Evolutionary conservation across 2,329 filamentous ascomycete genomes (phyloP).

Genomic region (Hypoxylon sp.): DNA sequence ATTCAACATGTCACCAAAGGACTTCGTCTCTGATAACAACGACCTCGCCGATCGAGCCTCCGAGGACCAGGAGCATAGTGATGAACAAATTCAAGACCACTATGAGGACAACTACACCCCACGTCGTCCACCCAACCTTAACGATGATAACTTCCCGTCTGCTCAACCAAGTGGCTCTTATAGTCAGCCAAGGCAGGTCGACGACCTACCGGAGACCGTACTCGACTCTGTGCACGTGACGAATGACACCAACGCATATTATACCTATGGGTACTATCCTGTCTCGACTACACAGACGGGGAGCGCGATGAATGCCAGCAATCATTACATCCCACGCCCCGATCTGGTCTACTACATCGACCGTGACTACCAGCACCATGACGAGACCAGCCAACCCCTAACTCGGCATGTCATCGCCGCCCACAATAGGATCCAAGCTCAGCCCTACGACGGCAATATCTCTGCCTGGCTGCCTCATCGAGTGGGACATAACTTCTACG

Average conservation of each 20-base stretch:
- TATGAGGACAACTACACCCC: conserved; percentile 34
- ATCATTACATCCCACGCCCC: conserved; percentile 11
- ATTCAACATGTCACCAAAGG: conserved; percentile 25
- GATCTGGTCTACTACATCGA: conserved; percentile 28
- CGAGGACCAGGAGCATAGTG: conserved; percentile 18
- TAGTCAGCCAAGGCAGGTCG: conserved; percentile 26
- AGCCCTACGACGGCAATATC: conserved; percentile 35
- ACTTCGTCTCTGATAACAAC: conserved; percentile 1
- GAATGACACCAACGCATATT: conserved; percentile 1
- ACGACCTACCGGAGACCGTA: neutral
- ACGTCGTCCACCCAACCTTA: conserved; percentile 44
- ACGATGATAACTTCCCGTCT: conserved; percentile 42
- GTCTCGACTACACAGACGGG: conserved; percentile 31
- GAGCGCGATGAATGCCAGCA: conserved; percentile 32
- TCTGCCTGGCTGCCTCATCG: conserved; percentile 35
- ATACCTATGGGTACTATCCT: conserved; percentile 3
- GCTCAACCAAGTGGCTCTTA: conserved; percentile 26
- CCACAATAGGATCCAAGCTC: conserved; percentile 30
- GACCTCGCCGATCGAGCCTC: conserved; percentile 14
- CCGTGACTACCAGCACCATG: conserved; percentile 18
- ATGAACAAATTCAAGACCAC: conserved; percentile 7
- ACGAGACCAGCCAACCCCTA: conserved; percentile 18
- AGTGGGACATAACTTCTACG: conserved; percentile 20
- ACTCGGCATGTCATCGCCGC: conserved; percentile 45
- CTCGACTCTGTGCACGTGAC: conserved; percentile 7